A percentile compares a stretch with the other conserved stretches of the same genome.
Evolutionary conservation across 768 basidiomycete genomes (phyloP).

Genomic region (Lactifluus piperatus): DNA sequence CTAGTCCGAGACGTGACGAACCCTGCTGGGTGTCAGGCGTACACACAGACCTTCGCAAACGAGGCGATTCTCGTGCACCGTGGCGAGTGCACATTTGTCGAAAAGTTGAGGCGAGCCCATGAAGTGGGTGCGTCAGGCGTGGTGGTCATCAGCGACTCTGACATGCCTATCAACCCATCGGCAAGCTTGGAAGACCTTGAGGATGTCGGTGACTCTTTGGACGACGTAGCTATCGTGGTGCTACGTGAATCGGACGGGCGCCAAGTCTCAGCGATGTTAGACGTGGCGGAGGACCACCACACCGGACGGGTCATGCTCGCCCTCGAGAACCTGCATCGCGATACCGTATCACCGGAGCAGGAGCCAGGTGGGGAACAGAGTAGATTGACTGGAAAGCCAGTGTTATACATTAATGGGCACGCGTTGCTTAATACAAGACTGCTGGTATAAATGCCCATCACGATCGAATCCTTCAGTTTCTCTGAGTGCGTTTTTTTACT

Average conservation of each 20-base stretch:
- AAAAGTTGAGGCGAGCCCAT: constrained; percentile 67
- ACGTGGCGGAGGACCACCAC: constrained; percentile 38
- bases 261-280: constrained; percentile 47
- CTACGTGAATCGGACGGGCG: constrained; percentile 45
- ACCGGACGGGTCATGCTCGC: constrained; percentile 44
- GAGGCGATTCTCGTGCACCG: constrained; percentile 57
- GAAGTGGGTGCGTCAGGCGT: constrained; percentile 70
- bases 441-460: constrained; percentile 35
- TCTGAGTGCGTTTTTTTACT: constrained; percentile 33
- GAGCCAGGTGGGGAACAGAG: constrained; percentile 20
- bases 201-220: constrained; percentile 44
- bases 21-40: constrained; percentile 50
- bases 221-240: constrained; percentile 51
- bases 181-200: constrained; percentile 47
- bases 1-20: constrained; percentile 48
- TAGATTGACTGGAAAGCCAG: constrained; percentile 30
- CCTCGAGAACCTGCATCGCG: constrained; percentile 29
- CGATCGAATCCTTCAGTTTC: not conserved
- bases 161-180: constrained; percentile 55
- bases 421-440: constrained; percentile 70
- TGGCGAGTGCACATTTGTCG: constrained; percentile 82
- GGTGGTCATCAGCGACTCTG: constrained; percentile 61
- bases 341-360: constrained; percentile 19
- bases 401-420: constrained; percentile 71
- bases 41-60: constrained; percentile 37